Percentiles rank a stretch among this genome's conserved stretches.
Conservation (phyloP, 352 stramenopile genomes). For the Pythium aristosporum region DNA sequence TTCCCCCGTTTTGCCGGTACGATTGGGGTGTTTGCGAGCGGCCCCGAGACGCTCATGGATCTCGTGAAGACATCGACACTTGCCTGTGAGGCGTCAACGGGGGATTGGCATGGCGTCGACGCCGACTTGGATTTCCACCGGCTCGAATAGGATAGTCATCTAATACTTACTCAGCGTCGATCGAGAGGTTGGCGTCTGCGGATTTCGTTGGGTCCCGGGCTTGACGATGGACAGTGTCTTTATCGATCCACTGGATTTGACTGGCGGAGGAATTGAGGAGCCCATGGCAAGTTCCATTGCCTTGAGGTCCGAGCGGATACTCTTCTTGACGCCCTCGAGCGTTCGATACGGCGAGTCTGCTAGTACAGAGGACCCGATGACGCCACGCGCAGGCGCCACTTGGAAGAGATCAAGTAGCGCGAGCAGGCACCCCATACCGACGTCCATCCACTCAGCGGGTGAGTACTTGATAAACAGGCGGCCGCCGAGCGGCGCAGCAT, state of each 20-base stretch:
- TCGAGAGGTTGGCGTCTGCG: background rate
- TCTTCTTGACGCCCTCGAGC: slow-evolving; percentile 50
- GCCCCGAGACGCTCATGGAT: slow-evolving; percentile 12
- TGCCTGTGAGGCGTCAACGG: background rate
- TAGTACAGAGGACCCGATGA: background rate
- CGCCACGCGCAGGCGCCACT: slow-evolving; percentile 29
- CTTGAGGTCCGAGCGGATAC: slow-evolving; percentile 47
- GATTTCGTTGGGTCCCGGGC: background rate
- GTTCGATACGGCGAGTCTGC: slow-evolving; percentile 54
- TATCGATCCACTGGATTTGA: background rate
- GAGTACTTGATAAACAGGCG: slow-evolving; percentile 68
- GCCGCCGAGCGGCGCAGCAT: slow-evolving; percentile 14
- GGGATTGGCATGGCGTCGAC: slow-evolving; percentile 8
- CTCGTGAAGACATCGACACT: slow-evolving; percentile 12
- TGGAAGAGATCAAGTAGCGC: slow-evolving; percentile 65
- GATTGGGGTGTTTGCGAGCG: slow-evolving; percentile 31
- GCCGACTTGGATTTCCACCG: slow-evolving; percentile 20
- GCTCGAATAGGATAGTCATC: background rate
- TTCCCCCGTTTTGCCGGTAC: slow-evolving; percentile 24
- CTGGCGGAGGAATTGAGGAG: background rate
- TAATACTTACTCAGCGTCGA: slow-evolving; percentile 21
- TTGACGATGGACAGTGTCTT: background rate
- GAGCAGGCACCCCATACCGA: slow-evolving; percentile 58
- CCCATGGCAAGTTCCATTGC: slow-evolving; percentile 8
- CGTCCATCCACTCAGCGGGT: slow-evolving; percentile 60